phyloP scores from a whole-genome alignment of 1,139 yeast species.

The Pichia norvegensis region DNA sequence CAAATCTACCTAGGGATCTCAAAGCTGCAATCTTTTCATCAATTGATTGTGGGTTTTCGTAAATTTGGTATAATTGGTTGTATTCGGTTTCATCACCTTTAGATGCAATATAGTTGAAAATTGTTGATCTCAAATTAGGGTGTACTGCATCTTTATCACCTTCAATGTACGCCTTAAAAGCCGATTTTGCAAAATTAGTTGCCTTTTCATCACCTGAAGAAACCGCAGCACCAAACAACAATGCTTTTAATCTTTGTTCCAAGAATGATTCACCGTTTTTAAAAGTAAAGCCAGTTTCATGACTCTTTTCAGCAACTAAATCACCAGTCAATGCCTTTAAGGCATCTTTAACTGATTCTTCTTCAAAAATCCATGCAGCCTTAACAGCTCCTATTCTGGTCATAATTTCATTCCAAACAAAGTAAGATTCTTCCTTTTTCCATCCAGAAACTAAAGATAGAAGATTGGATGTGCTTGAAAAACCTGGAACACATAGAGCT shows the following conservation, averaged over 20 bases:
- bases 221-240: slow-evolving; percentile 65
- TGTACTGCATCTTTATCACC: slow-evolving; percentile 70
- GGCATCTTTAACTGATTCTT: slow-evolving; percentile 45
- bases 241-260: slow-evolving; percentile 66
- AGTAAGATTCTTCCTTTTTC: slow-evolving; percentile 46
- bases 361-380: slow-evolving; percentile 66
- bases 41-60: slow-evolving; percentile 54
- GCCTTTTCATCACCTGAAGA: slow-evolving; percentile 49
- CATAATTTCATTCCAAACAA: slow-evolving; percentile 62
- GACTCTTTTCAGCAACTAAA: slow-evolving; percentile 52
- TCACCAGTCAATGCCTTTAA: slow-evolving; percentile 52
- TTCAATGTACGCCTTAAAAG: slow-evolving; percentile 47
- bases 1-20: slow-evolving; percentile 66
- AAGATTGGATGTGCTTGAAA: slow-evolving; percentile 44
- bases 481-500: slow-evolving; percentile 56
- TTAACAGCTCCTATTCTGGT: slow-evolving; percentile 45
- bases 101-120: slow-evolving; percentile 62
- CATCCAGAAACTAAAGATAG: slow-evolving; percentile 40
- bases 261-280: slow-evolving; percentile 56
- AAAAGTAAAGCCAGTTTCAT: slow-evolving; percentile 65
- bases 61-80: slow-evolving; percentile 56
- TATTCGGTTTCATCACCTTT: slow-evolving; percentile 52
- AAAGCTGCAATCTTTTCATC: slow-evolving; percentile 77
- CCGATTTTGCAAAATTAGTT: slow-evolving; percentile 43
- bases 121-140: slow-evolving; percentile 70